phyloP scores from a whole-genome alignment of 78 protist species.

The Dictyostelium intermedium region DNA sequence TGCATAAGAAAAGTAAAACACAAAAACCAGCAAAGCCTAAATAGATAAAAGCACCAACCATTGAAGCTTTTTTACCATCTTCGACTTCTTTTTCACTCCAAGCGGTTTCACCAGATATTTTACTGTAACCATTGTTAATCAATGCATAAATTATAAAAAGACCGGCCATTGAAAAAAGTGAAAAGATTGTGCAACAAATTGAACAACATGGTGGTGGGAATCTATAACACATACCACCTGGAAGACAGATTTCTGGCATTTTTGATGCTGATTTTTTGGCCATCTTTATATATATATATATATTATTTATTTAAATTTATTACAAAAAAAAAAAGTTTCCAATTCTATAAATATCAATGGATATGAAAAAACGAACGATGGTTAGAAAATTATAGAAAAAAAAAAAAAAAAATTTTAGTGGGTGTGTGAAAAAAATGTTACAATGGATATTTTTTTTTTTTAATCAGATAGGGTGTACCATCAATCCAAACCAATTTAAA shows the following conservation, averaged over 20 bases:
- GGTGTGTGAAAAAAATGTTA: background rate
- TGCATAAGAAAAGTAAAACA: conserved; percentile 14
- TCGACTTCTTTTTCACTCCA: conserved; percentile 4
- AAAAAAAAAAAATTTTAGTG: background rate
- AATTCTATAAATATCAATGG: background rate
- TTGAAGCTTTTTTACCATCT: background rate
- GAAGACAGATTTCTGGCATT: conserved; percentile 50
- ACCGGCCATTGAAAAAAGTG: conserved; percentile 59
- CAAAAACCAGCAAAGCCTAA: conserved; percentile 52
- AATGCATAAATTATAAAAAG: conserved; percentile 47
- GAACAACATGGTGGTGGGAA: conserved; percentile 77
- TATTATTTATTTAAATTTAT: background rate
- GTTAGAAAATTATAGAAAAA: background rate
- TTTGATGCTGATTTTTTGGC: conserved; percentile 30
- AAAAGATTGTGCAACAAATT: conserved; percentile 73
- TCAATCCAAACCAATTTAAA: no score
- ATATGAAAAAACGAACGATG: background rate
- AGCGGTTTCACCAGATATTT: conserved; percentile 38
- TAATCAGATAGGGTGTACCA: no score
- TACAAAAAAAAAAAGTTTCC: background rate
- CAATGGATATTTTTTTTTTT: no score
- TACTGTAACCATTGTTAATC: conserved; percentile 9
- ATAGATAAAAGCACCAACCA: conserved; percentile 26
- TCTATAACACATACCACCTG: conserved; percentile 69
- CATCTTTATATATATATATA: conserved; percentile 19